Base-by-base conservation (phyloP, 169 alveolate genomes). In the Plasmodium gaboni region DNA sequence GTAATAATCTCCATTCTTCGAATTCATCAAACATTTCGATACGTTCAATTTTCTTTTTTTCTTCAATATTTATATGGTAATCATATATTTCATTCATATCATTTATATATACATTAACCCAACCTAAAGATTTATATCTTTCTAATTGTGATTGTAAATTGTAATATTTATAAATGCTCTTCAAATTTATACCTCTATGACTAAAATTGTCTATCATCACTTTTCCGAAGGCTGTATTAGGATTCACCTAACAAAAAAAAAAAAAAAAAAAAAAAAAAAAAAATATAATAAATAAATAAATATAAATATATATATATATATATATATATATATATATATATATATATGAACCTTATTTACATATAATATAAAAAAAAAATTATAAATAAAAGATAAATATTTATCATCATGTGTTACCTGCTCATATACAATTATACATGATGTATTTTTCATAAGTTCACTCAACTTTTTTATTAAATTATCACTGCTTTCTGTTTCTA, bases 1-100 rank as follows among this genome's bases (percentile, higher is more conserved):
- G 95, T 42, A 93, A 87, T 13, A 93, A 73, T 15, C 94, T 73
- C 95, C 95, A 93, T 83, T 93, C 95, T 59, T 93, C 95, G 55
- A 93, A 73, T 48, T 93, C 95, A 69, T 93, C 95, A 46, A 93
- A 93, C 85, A 93, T 86, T 72, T 93, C 95, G 1, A 93, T 85
- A 15, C 59, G 74, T 80, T 93, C 93, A n/a, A 91, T 69, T 70
- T 65, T 71, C 51, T 85, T 64, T 91, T 73, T 91, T 73, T 91
- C 94, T 10, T 67, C 87, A 26, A 2, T 6, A 57, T 26, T 38
- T 71, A 91, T 38, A 74, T 86, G 92, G 51, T 91, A 86, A 59
- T 91, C 94, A 53, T 91, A 91, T 44, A 91, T 86, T 24, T 85
- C 83, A 46, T 86, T 78, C 94, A 91, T 91, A 61, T 91, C 94